Conservation (phyloP, 2,329 filamentous ascomycete genomes). For the Pseudodiploospora longispora region DNA sequence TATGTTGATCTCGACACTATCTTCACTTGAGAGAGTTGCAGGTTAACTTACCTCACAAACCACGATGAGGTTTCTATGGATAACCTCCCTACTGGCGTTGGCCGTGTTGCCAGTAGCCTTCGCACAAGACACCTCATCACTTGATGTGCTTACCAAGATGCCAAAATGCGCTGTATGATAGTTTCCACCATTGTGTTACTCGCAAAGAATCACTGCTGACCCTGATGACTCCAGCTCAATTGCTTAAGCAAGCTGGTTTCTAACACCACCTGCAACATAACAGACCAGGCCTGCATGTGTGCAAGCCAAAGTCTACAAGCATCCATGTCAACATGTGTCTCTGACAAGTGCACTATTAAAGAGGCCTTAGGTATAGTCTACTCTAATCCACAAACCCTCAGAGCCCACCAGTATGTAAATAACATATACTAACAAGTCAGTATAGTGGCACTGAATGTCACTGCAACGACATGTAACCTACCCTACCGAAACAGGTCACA, state of each 20-base stretch:
- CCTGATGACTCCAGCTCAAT: constrained; percentile 10
- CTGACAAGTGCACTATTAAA: constrained; percentile 19
- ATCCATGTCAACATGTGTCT: constrained; percentile 20
- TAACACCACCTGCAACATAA: constrained; percentile 17
- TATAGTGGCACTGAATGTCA: constrained; percentile 19
- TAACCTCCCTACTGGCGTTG: constrained; percentile 2
- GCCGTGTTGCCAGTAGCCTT: constrained; percentile 3
- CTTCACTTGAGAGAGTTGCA: no score
- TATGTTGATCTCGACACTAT: no score
- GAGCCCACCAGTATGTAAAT: no score
- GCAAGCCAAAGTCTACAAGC: constrained; percentile 17
- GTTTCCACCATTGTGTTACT: not conserved
- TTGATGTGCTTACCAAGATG: constrained; percentile 11
- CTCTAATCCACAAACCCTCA: not conserved
- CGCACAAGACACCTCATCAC: not conserved
- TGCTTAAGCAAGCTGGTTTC: constrained; percentile 18
- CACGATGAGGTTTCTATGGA: constrained; percentile 4
- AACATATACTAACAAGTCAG: not conserved
- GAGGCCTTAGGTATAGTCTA: constrained; percentile 22
- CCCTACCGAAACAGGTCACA: constrained; percentile 22
- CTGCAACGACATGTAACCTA: constrained; percentile 11
- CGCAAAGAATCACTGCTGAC: not conserved
- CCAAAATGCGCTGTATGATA: constrained; percentile 25
- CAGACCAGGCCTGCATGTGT: constrained; percentile 25
- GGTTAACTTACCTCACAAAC: no score